Evolutionary conservation across 2,329 filamentous ascomycete species (phyloP), one percentile per base, ranked within the genome.

Genomic region (Teratosphaeria epicoccoides): DNA sequence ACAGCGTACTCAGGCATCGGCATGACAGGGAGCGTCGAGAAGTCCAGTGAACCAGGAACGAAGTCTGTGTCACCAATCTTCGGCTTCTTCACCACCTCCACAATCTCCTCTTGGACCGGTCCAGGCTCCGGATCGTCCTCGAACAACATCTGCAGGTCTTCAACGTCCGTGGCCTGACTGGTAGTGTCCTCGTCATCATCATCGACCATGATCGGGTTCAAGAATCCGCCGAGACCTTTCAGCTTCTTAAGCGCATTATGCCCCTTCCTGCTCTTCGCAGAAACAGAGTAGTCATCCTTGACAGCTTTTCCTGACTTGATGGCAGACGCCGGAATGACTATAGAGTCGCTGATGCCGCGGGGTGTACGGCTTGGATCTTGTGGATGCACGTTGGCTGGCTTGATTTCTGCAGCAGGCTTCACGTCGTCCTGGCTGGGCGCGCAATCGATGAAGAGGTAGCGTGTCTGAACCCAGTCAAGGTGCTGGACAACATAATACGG

Each of bases 391-490:
- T 59, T 57, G 46, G 44, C 28, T 10, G 61, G 61, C 51, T 49
- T 56, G 40, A 52, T 53, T 14, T 63, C 60, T 11, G 55, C 46
- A 11, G 28, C 47, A 6, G 60, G 49, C 43, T 54, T 54, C 29
- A 59, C 50, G 24, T 43, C 47, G 7, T 61, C 55, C 12, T 46
- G 28, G 25, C 51, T 53, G 1, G 57, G 57, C 2, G 50, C 47
- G 53, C 66, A 66, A 48, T 70, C 61, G 40, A 87, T 80, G 58
- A 95, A 87, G 1, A 96, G 75, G 67, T 94, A 95, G 43, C 89
- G 80, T 24, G 88, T 89, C 63, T 94, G 88, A 53, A 95, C 89
- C 90, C 90, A 96, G 61, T 94, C 84, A 9, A 85, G 71, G 44
- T 88, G 74, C 24, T 78, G 66, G 1, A 95, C 82, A 7, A 95